Evolutionary conservation across 305 asterid species (phyloP).

Genomic region (Fraxinus baroniana): DNA sequence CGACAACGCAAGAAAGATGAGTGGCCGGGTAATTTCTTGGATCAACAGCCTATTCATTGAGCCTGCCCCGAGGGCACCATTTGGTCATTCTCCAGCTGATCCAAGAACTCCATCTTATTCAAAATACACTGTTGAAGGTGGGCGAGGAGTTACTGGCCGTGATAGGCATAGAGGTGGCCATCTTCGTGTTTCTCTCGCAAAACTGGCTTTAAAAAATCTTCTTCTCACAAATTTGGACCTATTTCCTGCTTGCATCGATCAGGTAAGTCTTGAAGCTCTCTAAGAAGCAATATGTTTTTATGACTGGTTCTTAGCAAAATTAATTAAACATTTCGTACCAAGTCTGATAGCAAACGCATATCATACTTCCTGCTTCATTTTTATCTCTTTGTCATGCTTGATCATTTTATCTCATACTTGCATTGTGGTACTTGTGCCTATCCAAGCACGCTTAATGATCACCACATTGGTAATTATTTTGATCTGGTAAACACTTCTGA

Average conservation of each 20-base stretch:
- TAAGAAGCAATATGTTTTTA: slow-evolving; percentile 6
- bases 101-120: slow-evolving; percentile 97
- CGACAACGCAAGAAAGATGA: slow-evolving; percentile 98
- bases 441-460: slow-evolving; percentile 17
- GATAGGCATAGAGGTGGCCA: slow-evolving; percentile 98
- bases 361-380: slow-evolving; percentile 5
- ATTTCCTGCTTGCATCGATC: slow-evolving; percentile 99
- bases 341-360: not conserved
- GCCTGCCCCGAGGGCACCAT: slow-evolving; percentile 97
- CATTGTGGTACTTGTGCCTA: slow-evolving; percentile 18
- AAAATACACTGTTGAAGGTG: slow-evolving; percentile 80
- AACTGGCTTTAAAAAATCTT: slow-evolving; percentile 88
- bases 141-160: slow-evolving; percentile 76
- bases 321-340: slow-evolving; percentile 6
- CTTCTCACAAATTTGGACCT: slow-evolving; percentile 97
- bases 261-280: slow-evolving; percentile 45
- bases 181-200: slow-evolving; percentile 88
- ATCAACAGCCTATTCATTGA: slow-evolving; percentile 95
- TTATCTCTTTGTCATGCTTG: slow-evolving; percentile 5
- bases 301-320: slow-evolving; percentile 13
- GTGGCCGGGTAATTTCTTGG: slow-evolving; percentile 99
- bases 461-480: not conserved
- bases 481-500: slow-evolving; percentile 9
- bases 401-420: slow-evolving; percentile 12
- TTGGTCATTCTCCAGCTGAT: slow-evolving; percentile 98